Base-by-base conservation (phyloP, 768 basidiomycete genomes). In the Tricholoma flavovirens region DNA sequence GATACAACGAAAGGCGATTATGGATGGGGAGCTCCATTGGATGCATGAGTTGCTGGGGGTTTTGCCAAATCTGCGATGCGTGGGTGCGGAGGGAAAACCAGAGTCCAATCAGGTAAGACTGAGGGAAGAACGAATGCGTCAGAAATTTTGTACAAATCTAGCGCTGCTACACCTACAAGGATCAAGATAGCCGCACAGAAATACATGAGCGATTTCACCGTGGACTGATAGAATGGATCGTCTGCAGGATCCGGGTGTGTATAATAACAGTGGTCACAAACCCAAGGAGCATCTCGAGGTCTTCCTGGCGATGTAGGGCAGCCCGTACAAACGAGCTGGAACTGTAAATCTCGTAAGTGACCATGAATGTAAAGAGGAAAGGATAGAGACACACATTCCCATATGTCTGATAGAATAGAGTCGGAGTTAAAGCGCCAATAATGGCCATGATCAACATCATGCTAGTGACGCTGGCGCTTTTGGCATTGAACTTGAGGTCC, bases 391-490 rank as follows among this genome's bases (percentile, higher is more conserved):
- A 72, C 66, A 98, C 96, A 60, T 91, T 93, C 51, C 97, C 97
- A 69, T 96, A 99, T 9, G 88, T 94, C 70, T 98, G 95, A 73
- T 99, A 99, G 71, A 99, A 99, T 66, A 99, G 68, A 0, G 97
- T 98, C 2, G 97, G 97, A 0, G 93, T 84, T 56, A 99, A 76
- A 1, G 91, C 92, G 11, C 97, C 97, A 59, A 99, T 96, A 69
- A 99, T 92, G 11, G 97, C 97, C 96, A 98, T 98, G 73, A 99
- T 98, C 69, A 99, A 71, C 92, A 99, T 96, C 77, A 97, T 97
- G 68, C 94, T 97, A 0, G 97, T 99, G 14, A 99, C 97, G 35
- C 97, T 92, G 5, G 97, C 97, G 65, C 90, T 93, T 76, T 93
- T 98, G n/a, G 97, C 97, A 65, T 99, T 99, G 77, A 99, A 99